Conservation (phyloP, 2,329 filamentous ascomycete genomes). For the Arachnopeziza araneosa region DNA sequence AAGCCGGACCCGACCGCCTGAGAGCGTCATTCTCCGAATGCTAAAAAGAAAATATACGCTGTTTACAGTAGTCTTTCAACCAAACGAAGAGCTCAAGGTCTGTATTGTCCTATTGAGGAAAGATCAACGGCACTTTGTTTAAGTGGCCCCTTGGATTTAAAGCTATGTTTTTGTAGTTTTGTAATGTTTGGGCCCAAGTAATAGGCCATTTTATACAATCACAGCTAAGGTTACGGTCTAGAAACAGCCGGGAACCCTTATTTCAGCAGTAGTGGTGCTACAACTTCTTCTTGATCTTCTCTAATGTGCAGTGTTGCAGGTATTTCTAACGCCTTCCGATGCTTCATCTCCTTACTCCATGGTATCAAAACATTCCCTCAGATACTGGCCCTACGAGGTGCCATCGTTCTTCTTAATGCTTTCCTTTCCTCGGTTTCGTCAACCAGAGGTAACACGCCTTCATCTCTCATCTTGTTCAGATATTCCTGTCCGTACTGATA, state of each 20-base stretch:
- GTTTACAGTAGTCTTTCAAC: no score
- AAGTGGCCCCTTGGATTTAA: neutral
- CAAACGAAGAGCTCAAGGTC: neutral
- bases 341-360: neutral
- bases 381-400: constrained; percentile 72
- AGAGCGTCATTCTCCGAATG: no score
- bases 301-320: constrained; percentile 1
- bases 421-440: constrained; percentile 74
- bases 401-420: constrained; percentile 71
- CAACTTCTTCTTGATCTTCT: neutral
- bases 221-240: no score
- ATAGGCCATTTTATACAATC: no score
- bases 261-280: neutral
- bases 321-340: constrained; percentile 12
- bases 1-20: neutral
- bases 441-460: constrained; percentile 66
- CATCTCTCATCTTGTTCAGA: constrained; percentile 67
- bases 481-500: constrained; percentile 82
- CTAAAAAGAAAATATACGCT: no score
- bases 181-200: neutral
- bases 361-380: constrained; percentile 28
- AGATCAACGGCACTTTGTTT: neutral
- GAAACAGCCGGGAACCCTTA: neutral
- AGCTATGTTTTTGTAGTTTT: neutral
- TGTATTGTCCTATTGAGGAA: neutral